Conservation (phyloP, 192 early-diverging fungal genomes). For the Coemansia sp. region DNA sequence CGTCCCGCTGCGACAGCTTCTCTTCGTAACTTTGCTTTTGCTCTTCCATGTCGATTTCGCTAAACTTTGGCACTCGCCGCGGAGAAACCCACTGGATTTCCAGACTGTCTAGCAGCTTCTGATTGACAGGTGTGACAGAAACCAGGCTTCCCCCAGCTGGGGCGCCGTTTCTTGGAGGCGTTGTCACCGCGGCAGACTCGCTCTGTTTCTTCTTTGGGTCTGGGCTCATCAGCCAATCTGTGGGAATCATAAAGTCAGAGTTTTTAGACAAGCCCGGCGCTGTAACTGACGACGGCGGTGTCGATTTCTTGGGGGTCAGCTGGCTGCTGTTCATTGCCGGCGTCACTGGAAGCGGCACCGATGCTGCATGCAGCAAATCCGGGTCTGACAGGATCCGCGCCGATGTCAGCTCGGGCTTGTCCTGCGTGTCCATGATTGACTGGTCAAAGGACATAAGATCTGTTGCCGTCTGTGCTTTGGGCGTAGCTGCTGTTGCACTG, state of each 20-base stretch:
- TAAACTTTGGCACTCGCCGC: constrained; percentile 49
- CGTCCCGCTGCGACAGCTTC: constrained; percentile 28
- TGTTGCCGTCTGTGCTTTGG: not conserved
- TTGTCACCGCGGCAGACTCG: not conserved
- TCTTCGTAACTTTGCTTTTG: constrained; percentile 31
- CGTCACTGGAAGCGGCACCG: constrained; percentile 46
- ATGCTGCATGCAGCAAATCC: constrained; percentile 43
- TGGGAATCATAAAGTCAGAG: constrained; percentile 43
- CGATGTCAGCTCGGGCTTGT: constrained; percentile 29
- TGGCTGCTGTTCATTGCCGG: constrained; percentile 22
- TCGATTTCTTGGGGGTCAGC: constrained; percentile 3
- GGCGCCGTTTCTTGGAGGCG: constrained; percentile 11
- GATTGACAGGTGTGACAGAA: constrained; percentile 48
- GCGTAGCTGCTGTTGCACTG: not conserved
- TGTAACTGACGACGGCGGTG: not conserved
- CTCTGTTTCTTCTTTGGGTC: constrained; percentile 2
- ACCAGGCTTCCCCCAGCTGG: constrained; percentile 25
- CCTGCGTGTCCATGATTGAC: not conserved
- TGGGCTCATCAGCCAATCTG: constrained; percentile 52
- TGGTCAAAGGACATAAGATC: constrained; percentile 1
- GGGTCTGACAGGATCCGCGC: constrained; percentile 47
- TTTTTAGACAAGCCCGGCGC: not conserved
- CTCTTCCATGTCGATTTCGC: constrained; percentile 41
- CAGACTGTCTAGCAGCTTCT: constrained; percentile 46
- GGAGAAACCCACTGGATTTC: constrained; percentile 54